Evolutionary conservation across 2,329 filamentous ascomycete genomes (phyloP), one percentile per base, ranked within the genome.

Genomic region (Talaromyces sp.): DNA sequence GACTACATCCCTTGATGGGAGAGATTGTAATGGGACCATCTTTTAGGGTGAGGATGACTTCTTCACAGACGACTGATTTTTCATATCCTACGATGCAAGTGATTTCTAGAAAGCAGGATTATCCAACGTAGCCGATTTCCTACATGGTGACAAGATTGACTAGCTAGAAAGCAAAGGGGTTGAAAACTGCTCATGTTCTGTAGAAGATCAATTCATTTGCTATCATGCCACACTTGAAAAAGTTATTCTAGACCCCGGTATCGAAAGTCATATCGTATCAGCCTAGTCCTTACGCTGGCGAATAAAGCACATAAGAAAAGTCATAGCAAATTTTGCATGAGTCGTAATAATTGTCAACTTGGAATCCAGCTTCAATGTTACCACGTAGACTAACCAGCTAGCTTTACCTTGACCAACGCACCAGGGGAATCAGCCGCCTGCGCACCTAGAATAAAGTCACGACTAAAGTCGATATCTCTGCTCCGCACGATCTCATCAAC

Each of bases 391-490:
- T 37, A 19, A 54, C 50, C n/a, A 35, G 27, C 27, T 35, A 33
- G 27, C 49, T 52, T 52, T 27, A 52, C 27, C 25, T 59, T 59
- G 19, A 43, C 37, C 22, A 59, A 59, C 11, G 39, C 27, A 15
- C 57, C 57, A 27, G 57, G 57, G 11, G 57, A 60, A 19, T 33
- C 57, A 33, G 4, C 22, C 1, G 57, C 57, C 17, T 17, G 19
- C 17, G 57, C 57, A n/a, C 19, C 57, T 3, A 62, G 15, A 25
- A 62, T 52, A 11, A 17, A 45, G 45, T 62, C 61, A 3, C 50
- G 45, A n/a, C 25, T 52, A 6, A 61, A 19, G 56, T 62, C 63
- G 15, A 65, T 65, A 41, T 62, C 63, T 2, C 39, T 45, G 19
- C 49, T 19, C 25, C 63, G 41, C n/a, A 25, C 22, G 7, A 61